Evolutionary conservation across 176 grass and related monocot genomes (phyloP), one percentile per base, ranked within the genome.

Genomic region (Dactylis glomerata): DNA sequence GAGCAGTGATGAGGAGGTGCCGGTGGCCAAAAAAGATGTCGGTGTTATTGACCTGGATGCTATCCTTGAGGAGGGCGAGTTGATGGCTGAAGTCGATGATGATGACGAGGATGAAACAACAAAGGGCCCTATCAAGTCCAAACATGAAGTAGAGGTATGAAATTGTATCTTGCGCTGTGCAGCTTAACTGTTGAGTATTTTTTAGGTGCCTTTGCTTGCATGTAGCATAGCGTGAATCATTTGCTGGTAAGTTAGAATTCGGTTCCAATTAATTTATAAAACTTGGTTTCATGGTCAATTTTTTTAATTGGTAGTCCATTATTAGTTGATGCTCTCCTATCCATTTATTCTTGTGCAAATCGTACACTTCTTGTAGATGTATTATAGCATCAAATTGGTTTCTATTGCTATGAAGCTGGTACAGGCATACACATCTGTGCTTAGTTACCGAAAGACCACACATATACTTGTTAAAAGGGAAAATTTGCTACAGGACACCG

Each of bases 21-120:
- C 27, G 2, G 59, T 0, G 40, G 71, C 17, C 52, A 85, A 82
- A 59, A 85, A 70, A 20, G 55, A 72, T 15, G 73, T 59, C 26
- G 59, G 40, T 17, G 30, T 10, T 5, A 73, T 3, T 72, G 78
- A 57, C 54, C 82, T 86, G 3, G 77, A 84, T 20, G 79, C 68
- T 72, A 82, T 92, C 27, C 34, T 98, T 33, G 95, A 98, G 77
- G 92, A 98, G 84, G 87, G 89, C 13, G 92, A 95, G 50, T 54
- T 93, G 72, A 87, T 98, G 73, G 32, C 87, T 22, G 82, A 23
- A 30, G 83, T 68, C 5, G 90, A 96, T 23, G 82, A 68, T 5
- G 91, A 92, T 41, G 85, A 82, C 2, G 83, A 71, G 24, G 89
- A 92, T 33, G 89, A 77, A 37, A 68, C 67, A 61, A 81, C 80